A percentile compares a stretch with the other conserved stretches of the same genome.
These are phyloP conservation scores for Lactarius vividus DNA, from an alignment of 768 basidiomycete genomes.

Conservation along the genomic window DNA sequence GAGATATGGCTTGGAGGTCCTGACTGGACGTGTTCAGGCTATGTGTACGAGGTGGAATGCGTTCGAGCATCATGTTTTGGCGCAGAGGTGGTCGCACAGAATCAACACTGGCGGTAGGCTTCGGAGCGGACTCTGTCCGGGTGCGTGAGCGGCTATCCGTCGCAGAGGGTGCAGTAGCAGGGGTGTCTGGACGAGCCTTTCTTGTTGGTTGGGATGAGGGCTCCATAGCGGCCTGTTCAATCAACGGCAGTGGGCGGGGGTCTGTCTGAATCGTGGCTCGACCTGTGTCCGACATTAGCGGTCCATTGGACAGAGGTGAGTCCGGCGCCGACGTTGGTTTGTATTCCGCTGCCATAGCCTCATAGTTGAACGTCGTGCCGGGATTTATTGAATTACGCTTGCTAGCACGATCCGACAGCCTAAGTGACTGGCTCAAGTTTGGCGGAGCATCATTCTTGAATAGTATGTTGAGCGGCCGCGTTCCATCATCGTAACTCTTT, in stretches of 20 bases:
- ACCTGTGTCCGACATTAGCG: neutral
- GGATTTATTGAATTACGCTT: conserved; percentile 58
- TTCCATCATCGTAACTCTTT: conserved; percentile 46
- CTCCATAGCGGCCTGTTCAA: conserved; percentile 6
- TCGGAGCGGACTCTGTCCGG: conserved; percentile 12
- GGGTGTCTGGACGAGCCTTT: conserved; percentile 6
- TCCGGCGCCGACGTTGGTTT: conserved; percentile 17
- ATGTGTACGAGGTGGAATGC: conserved; percentile 26
- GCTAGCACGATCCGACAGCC: conserved; percentile 39
- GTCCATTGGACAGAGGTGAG: conserved; percentile 9
- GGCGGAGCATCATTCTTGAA: conserved; percentile 30
- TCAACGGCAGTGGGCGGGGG: neutral
- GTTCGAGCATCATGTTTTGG: conserved; percentile 24
- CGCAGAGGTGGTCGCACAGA: conserved; percentile 31
- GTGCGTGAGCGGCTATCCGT: conserved; percentile 6
- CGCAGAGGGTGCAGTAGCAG: neutral
- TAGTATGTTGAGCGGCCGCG: conserved; percentile 40
- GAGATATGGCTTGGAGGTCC: conserved; percentile 1
- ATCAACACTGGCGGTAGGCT: conserved; percentile 26
- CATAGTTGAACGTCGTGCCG: conserved; percentile 38
- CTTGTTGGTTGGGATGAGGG: conserved; percentile 13
- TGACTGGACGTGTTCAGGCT: conserved; percentile 17
- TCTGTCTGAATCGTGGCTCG: neutral
- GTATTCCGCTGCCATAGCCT: conserved; percentile 11
- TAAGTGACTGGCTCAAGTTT: conserved; percentile 34